Evolutionary conservation across 1,284 basidiomycete genomes (phyloP).

Genomic region (Pseudozyma sp.): DNA sequence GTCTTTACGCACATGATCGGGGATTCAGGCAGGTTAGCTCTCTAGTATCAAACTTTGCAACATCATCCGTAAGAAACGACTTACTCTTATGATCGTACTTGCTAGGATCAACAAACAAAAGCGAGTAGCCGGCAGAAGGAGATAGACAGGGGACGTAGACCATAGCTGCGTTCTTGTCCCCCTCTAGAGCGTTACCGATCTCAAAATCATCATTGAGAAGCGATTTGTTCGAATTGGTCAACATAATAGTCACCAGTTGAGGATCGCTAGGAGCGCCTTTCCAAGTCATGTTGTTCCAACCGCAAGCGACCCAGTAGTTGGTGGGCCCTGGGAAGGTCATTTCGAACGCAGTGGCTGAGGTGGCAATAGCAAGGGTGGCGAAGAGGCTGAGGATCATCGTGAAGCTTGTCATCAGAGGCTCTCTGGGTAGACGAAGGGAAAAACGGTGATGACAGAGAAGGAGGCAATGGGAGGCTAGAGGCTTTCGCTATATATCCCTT

Average conservation of each 20-base stretch:
- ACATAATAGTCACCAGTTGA: conserved; percentile 24
- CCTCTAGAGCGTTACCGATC: conserved; percentile 39
- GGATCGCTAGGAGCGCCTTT: conserved; percentile 11
- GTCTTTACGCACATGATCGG: background rate
- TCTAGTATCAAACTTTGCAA: too few species aligned
- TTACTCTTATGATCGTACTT: conserved; percentile 34
- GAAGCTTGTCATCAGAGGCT: background rate
- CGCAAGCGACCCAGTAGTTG: conserved; percentile 49
- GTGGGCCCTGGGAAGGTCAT: conserved; percentile 34
- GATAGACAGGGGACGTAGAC: conserved; percentile 39
- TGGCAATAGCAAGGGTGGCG: background rate
- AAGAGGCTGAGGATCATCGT: background rate
- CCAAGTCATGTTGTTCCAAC: conserved; percentile 44
- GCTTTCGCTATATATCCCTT: too few species aligned
- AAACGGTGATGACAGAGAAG: background rate
- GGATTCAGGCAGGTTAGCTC: too few species aligned
- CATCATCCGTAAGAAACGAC: conserved; percentile 5
- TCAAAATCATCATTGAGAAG: conserved; percentile 38
- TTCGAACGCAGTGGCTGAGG: conserved; percentile 4
- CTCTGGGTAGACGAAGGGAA: background rate
- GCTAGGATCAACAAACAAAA: conserved; percentile 31
- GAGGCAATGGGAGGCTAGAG: too few species aligned
- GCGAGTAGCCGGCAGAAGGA: conserved; percentile 8
- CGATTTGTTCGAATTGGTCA: conserved; percentile 35
- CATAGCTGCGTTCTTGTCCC: conserved; percentile 22